phyloP scores from a whole-genome alignment of 257 asterid genomes.

The Craterostigma plantagineum region DNA sequence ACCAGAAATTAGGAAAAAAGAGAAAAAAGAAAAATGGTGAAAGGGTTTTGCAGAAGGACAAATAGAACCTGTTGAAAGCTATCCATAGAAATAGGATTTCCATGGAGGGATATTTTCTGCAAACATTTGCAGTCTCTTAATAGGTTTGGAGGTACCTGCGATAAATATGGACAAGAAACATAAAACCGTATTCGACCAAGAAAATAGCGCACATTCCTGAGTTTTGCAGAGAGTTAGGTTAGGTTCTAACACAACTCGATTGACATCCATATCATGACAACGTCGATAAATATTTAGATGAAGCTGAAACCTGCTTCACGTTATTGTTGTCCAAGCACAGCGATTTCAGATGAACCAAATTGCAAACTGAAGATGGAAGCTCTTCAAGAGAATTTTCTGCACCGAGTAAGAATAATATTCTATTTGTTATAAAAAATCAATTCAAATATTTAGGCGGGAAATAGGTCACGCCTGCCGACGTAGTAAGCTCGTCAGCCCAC shows the following conservation, averaged over 20 bases:
- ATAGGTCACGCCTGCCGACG: too few relatives aligned
- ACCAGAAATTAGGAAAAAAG: slow-evolving; percentile 1
- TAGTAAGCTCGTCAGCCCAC: too few relatives aligned
- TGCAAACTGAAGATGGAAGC: slow-evolving; percentile 79
- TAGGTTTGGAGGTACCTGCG: slow-evolving; percentile 64
- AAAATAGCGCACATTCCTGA: too few relatives aligned
- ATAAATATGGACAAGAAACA: too few relatives aligned
- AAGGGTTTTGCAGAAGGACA: background rate
- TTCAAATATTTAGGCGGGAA: too few relatives aligned
- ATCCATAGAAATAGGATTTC: slow-evolving; percentile 91
- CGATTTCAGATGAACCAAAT: slow-evolving; percentile 72
- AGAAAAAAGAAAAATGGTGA: background rate
- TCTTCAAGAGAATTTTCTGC: slow-evolving; percentile 80
- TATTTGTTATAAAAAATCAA: too few relatives aligned
- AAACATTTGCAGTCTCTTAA: slow-evolving; percentile 70
- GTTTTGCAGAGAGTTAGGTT: too few relatives aligned
- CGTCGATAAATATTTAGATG: background rate
- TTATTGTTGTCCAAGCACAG: slow-evolving; percentile 69
- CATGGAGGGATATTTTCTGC: slow-evolving; percentile 75
- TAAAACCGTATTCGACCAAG: too few relatives aligned
- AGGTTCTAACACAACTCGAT: too few relatives aligned
- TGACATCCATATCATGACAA: too few relatives aligned
- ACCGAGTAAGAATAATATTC: background rate
- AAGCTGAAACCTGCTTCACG: slow-evolving; percentile 49
- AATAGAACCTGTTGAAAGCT: slow-evolving; percentile 59